Evolutionary conservation across 768 basidiomycete genomes (phyloP).

Genomic region (Jaapia argillacea): DNA sequence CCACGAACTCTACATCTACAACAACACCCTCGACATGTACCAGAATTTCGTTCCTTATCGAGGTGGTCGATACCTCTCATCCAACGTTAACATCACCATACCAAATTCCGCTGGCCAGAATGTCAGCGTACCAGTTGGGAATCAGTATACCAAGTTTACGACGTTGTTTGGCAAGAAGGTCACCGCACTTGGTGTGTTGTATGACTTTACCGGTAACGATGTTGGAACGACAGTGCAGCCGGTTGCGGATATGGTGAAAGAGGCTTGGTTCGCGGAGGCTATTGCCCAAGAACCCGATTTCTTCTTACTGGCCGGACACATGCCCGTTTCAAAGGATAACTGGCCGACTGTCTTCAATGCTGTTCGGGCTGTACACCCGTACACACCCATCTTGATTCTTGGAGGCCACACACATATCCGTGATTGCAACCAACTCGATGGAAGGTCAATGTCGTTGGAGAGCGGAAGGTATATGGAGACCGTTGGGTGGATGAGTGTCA

Average conservation of each 20-base stretch:
- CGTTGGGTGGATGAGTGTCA: constrained; percentile 41
- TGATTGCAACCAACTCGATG: constrained; percentile 68
- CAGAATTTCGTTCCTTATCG: constrained; percentile 56
- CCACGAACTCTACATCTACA: constrained; percentile 77
- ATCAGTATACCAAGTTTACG: constrained; percentile 60
- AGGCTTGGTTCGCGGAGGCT: constrained; percentile 72
- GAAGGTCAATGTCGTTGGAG: constrained; percentile 69
- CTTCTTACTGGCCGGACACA: constrained; percentile 74
- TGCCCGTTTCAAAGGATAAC: constrained; percentile 66
- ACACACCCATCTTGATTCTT: constrained; percentile 75
- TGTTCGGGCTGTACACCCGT: constrained; percentile 59
- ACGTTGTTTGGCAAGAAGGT: constrained; percentile 69
- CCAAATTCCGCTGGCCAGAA: constrained; percentile 26
- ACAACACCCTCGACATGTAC: constrained; percentile 60
- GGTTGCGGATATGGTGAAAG: constrained; percentile 69
- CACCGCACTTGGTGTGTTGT: constrained; percentile 75
- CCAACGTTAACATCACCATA: constrained; percentile 80
- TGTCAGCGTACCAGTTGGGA: constrained; percentile 34
- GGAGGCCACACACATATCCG: constrained; percentile 79
- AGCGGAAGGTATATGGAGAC: constrained; percentile 93
- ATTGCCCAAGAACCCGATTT: constrained; percentile 76
- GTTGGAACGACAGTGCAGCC: constrained; percentile 65
- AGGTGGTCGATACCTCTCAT: constrained; percentile 69
- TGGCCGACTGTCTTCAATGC: constrained; percentile 69
- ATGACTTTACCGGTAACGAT: constrained; percentile 64